A percentile compares a stretch with the other conserved stretches of the same genome.
phyloP scores from a whole-genome alignment of 192 early-diverging fungal genomes.

The Entomortierella beljakovae region DNA sequence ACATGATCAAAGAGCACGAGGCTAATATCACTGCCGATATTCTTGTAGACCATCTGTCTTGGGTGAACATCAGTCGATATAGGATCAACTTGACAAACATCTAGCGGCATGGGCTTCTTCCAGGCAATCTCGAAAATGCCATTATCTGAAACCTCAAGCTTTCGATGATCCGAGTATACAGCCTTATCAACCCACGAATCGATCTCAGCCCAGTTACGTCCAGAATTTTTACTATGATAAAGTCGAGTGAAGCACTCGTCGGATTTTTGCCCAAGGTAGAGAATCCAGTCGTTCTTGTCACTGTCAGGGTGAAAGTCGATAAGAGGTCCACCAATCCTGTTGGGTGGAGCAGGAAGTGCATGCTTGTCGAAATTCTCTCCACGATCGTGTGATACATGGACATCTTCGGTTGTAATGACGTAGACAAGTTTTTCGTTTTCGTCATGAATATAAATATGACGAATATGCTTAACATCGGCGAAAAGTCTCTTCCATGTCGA shows the following conservation, averaged over 20 bases:
- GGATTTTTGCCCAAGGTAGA: slow-evolving; percentile 78
- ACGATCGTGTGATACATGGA: slow-evolving; percentile 69
- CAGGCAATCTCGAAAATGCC: slow-evolving; percentile 66
- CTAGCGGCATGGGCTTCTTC: slow-evolving; percentile 40
- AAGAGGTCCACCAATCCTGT: slow-evolving; percentile 73
- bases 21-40: slow-evolving; percentile 44
- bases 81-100: slow-evolving; percentile 72
- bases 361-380: slow-evolving; percentile 64
- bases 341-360: slow-evolving; percentile 71
- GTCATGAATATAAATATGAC: slow-evolving; percentile 76
- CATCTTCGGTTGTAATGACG: slow-evolving; percentile 63
- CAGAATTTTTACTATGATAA: slow-evolving; percentile 78
- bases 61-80: slow-evolving; percentile 66
- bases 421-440: slow-evolving; percentile 75
- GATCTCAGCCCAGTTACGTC: slow-evolving; percentile 76
- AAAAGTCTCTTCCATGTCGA: slow-evolving; percentile 73
- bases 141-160: slow-evolving; percentile 69
- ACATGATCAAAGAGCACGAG: slow-evolving; percentile 69
- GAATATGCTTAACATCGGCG: slow-evolving; percentile 59
- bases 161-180: slow-evolving; percentile 75
- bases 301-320: slow-evolving; percentile 88
- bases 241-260: slow-evolving; percentile 76
- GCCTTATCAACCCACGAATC: slow-evolving; percentile 90
- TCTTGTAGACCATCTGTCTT: slow-evolving; percentile 73
- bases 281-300: slow-evolving; percentile 85